phyloP scores from a whole-genome alignment of 345 rosid genomes.

The Anacardium occidentale region DNA sequence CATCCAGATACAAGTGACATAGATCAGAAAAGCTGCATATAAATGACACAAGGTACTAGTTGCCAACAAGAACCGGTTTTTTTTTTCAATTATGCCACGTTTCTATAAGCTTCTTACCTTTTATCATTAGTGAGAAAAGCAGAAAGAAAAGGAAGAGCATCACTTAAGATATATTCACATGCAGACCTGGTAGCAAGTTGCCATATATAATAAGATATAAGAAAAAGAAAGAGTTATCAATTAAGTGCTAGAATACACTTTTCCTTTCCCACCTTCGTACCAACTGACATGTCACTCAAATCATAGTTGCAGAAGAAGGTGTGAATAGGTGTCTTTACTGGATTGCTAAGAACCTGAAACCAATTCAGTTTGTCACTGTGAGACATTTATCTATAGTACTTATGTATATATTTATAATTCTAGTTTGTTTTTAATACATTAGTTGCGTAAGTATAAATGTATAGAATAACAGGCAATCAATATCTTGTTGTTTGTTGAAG shows the following conservation, averaged over 20 bases:
- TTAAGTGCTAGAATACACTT: slow-evolving; percentile 1
- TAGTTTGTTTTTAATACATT: background rate
- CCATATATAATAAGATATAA: too few species aligned
- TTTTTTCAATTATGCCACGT: background rate
- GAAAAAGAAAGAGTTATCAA: background rate
- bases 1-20: background rate
- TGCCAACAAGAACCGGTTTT: too few species aligned
- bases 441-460: background rate
- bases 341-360: slow-evolving; percentile 67
- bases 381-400: background rate
- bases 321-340: slow-evolving; percentile 70
- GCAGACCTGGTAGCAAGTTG: background rate
- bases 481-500: background rate
- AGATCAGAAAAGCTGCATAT: background rate
- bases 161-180: too few species aligned
- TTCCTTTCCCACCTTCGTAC: slow-evolving; percentile 49
- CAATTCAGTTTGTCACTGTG: slow-evolving; percentile 7
- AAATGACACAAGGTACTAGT: background rate
- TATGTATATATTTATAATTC: background rate
- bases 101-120: background rate
- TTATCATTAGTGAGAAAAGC: background rate
- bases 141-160: background rate
- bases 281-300: slow-evolving; percentile 67
- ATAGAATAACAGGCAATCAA: background rate
- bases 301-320: slow-evolving; percentile 64